Conservation (phyloP, 176 grass and related monocot species). For the Aegilops longissima region DNA sequence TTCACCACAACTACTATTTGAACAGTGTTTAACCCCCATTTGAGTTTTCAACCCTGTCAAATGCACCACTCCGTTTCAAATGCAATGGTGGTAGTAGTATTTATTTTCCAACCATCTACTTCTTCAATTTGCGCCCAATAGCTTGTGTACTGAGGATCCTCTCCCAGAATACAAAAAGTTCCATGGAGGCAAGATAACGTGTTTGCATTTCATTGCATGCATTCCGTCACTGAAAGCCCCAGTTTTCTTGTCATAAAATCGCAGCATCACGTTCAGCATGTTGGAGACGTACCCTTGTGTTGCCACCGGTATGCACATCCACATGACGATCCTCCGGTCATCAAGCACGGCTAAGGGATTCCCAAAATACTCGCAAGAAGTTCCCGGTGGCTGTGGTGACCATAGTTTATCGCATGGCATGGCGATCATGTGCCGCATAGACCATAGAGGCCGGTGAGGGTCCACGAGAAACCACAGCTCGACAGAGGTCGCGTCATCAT, state of each 20-base stretch:
- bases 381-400: neutral
- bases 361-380: neutral
- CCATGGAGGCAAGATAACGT: neutral
- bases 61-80: neutral
- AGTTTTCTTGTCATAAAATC: neutral
- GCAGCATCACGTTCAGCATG: neutral
- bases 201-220: neutral
- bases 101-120: too few species aligned
- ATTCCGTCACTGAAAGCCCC: neutral
- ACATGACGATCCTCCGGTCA: neutral
- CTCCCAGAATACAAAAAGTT: neutral
- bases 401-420: neutral
- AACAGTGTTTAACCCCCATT: too few species aligned
- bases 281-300: neutral
- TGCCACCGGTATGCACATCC: neutral
- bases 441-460: neutral
- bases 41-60: neutral
- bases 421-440: neutral
- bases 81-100: neutral
- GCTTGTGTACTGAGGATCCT: too few species aligned
- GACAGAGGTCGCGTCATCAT: accelerated
- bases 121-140: too few species aligned
- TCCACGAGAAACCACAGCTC: neutral
- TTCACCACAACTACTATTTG: too few species aligned
- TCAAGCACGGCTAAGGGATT: neutral